A percentile compares a stretch with the other conserved stretches of the same genome.
Conservation (phyloP, 768 basidiomycete species). For the Flagelloscypha sp. region DNA sequence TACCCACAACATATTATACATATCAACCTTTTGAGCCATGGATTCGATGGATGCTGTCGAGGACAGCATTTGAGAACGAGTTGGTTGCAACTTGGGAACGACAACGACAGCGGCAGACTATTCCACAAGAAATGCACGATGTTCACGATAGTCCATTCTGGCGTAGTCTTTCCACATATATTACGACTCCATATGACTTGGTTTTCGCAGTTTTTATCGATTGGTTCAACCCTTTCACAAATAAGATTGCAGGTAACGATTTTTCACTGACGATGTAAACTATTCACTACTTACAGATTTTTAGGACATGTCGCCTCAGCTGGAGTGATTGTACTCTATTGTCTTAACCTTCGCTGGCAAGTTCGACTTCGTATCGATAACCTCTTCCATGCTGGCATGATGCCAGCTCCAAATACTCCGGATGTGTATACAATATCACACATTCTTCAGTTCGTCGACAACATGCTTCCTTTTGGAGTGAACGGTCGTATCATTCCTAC, state of each 20-base stretch:
- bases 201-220: conserved; percentile 10
- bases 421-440: conserved; percentile 11
- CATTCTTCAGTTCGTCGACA: conserved; percentile 9
- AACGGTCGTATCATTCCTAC: conserved; percentile 7
- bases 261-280: too few relatives aligned
- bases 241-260: conserved; percentile 9
- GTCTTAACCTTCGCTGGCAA: conserved; percentile 12
- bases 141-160: conserved; percentile 23
- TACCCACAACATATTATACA: too few relatives aligned
- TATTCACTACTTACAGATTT: not conserved
- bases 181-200: conserved; percentile 7
- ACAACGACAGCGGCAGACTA: too few relatives aligned
- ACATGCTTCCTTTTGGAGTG: not conserved
- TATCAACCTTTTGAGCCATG: too few relatives aligned
- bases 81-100: too few relatives aligned
- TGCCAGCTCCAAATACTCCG: conserved; percentile 9
- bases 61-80: too few relatives aligned
- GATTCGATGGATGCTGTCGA: too few relatives aligned
- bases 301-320: conserved; percentile 11
- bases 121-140: too few relatives aligned
- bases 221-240: conserved; percentile 13
- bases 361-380: conserved; percentile 9
- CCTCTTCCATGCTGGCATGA: conserved; percentile 6
- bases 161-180: conserved; percentile 9
- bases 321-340: conserved; percentile 12